Percentiles rank a stretch among this genome's conserved stretches.
Evolutionary conservation across 2,329 filamentous ascomycete species (phyloP).

Genomic region (Pestalotiopsis sp.): DNA sequence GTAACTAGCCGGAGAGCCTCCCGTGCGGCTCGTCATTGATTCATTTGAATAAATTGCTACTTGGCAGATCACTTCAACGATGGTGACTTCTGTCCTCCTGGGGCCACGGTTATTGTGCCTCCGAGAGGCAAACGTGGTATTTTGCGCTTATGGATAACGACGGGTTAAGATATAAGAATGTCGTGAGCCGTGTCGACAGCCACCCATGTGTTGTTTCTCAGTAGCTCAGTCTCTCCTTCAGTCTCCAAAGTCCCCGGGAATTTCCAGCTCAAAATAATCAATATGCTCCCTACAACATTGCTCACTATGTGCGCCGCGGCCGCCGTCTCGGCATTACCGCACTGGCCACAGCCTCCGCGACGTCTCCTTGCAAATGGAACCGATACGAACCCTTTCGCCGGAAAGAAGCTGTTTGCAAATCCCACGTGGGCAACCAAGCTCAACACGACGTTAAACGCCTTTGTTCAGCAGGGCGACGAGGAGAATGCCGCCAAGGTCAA

Average conservation of each 20-base stretch:
- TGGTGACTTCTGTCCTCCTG: neutral
- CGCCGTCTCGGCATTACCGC: neutral
- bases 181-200: neutral
- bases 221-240: neutral
- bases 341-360: neutral
- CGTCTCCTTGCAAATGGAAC: neutral
- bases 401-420: slow-evolving; percentile 48
- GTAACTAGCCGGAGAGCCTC: neutral
- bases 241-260: neutral
- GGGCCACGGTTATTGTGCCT: neutral
- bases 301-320: neutral
- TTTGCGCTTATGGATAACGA: neutral
- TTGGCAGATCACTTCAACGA: neutral
- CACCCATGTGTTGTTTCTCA: neutral
- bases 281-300: slow-evolving; percentile 1
- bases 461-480: slow-evolving; percentile 34
- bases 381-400: slow-evolving; percentile 43
- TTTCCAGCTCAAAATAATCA: neutral
- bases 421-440: slow-evolving; percentile 42
- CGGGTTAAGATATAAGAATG: neutral
- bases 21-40: neutral
- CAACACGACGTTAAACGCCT: slow-evolving; percentile 36
- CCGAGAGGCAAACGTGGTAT: neutral
- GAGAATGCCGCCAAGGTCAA: slow-evolving; percentile 37
- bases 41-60: neutral